These are phyloP conservation scores for Gynostemma pentaphyllum DNA, from an alignment of 306 rosid genomes.

Conservation along the genomic window DNA sequence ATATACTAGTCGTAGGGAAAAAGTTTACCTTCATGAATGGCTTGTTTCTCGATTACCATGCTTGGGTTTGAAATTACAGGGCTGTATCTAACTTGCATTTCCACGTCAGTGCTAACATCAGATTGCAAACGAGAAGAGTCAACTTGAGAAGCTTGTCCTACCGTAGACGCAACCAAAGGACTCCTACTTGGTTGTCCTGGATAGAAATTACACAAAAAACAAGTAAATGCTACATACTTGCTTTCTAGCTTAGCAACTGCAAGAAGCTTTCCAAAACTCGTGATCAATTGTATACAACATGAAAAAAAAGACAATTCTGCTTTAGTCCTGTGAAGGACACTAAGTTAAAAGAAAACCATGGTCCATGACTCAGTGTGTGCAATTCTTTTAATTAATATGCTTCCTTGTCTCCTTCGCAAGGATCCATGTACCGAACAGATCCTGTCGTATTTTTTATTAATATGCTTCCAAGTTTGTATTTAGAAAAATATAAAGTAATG, in stretches of 20 bases:
- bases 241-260: neutral
- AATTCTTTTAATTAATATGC: too few species aligned
- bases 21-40: neutral
- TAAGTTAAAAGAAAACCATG: too few species aligned
- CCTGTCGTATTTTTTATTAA: too few species aligned
- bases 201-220: neutral
- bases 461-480: too few species aligned
- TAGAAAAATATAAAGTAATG: too few species aligned
- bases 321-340: neutral
- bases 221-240: neutral
- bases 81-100: slow-evolving; percentile 12
- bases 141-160: slow-evolving; percentile 12
- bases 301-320: neutral
- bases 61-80: neutral
- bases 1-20: neutral
- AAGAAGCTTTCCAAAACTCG: neutral
- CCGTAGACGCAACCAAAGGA: slow-evolving; percentile 16
- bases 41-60: neutral
- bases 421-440: too few species aligned
- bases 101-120: slow-evolving; percentile 18
- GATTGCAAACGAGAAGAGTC: slow-evolving; percentile 18
- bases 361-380: too few species aligned
- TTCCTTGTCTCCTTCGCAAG: too few species aligned
- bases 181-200: slow-evolving; percentile 33
- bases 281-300: neutral